A percentile compares a stretch with the other conserved stretches of the same genome.
These are phyloP conservation scores for Ambrosia trifida DNA, from an alignment of 129 eudicot species.

Conservation along the genomic window DNA sequence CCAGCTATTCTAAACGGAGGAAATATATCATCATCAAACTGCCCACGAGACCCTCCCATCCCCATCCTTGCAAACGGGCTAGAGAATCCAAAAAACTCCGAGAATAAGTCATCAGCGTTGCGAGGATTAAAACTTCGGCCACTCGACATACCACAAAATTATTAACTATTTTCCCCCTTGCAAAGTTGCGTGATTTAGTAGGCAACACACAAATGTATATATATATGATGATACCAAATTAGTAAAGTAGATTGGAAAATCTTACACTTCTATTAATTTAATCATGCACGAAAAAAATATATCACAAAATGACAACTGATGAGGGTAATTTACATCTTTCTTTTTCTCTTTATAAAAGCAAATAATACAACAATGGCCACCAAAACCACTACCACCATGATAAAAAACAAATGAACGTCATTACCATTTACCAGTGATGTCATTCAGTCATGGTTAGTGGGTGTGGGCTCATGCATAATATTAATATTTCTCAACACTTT, in stretches of 20 bases:
- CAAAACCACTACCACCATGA: not conserved
- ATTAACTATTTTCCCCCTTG: not conserved
- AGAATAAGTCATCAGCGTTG: slow-evolving; percentile 75
- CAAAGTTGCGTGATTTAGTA: not conserved
- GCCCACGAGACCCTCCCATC: slow-evolving; percentile 45
- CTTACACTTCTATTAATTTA: too few species aligned
- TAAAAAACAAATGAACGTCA: slow-evolving; percentile 1
- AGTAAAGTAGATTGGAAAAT: too few species aligned
- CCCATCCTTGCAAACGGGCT: slow-evolving; percentile 79
- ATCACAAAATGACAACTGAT: too few species aligned
- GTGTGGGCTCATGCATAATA: slow-evolving; percentile 57
- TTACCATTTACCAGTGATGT: slow-evolving; percentile 66
- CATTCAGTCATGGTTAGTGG: slow-evolving; percentile 73
- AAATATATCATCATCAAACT: slow-evolving; percentile 62
- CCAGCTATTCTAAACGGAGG: slow-evolving; percentile 44
- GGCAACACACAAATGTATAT: not conserved
- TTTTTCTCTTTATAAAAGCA: not conserved
- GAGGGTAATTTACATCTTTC: not conserved
- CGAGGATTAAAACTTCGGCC: slow-evolving; percentile 68
- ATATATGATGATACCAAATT: too few species aligned
- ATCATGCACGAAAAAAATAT: too few species aligned
- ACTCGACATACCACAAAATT: slow-evolving; percentile 28
- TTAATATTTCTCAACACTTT: slow-evolving; percentile 83
- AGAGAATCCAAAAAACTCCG: slow-evolving; percentile 70
- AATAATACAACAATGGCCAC: too few species aligned